These are phyloP conservation scores for Byssoonygena ceratinophila DNA, from an alignment of 2,329 filamentous ascomycete species.

Conservation along the genomic window DNA sequence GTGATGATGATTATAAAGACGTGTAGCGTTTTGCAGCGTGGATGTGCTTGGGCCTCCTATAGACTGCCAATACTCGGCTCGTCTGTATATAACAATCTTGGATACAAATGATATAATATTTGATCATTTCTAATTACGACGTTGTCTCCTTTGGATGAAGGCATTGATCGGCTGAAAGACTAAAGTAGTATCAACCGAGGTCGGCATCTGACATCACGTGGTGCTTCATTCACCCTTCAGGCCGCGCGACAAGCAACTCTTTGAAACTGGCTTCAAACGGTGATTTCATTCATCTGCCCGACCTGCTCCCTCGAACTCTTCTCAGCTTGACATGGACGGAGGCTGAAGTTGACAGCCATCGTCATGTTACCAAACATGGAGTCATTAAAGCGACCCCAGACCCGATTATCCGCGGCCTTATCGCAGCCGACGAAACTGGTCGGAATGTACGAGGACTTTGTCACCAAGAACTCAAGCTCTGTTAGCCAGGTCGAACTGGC, in stretches of 20 bases:
- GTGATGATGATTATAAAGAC: too few species aligned
- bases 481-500: constrained; percentile 93
- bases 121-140: too few species aligned
- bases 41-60: too few species aligned
- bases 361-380: constrained; percentile 24
- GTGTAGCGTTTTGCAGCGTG: too few species aligned
- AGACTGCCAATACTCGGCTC: too few species aligned
- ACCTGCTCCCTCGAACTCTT: too few species aligned
- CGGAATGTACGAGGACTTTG: constrained; percentile 55
- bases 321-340: constrained; percentile 2
- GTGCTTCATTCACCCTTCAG: too few species aligned
- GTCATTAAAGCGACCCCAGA: constrained; percentile 23
- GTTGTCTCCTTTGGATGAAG: too few species aligned
- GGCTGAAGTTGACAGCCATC: neutral
- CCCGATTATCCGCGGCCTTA: constrained; percentile 24
- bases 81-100: neutral
- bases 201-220: neutral
- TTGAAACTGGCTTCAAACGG: neutral
- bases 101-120: too few species aligned
- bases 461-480: constrained; percentile 86
- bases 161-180: too few species aligned
- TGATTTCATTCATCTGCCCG: neutral
- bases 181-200: too few species aligned
- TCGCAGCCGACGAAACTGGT: constrained; percentile 33
- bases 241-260: neutral